Evolutionary conservation across 768 basidiomycete species (phyloP).

Genomic region (Coprinellus aureogranulatus): DNA sequence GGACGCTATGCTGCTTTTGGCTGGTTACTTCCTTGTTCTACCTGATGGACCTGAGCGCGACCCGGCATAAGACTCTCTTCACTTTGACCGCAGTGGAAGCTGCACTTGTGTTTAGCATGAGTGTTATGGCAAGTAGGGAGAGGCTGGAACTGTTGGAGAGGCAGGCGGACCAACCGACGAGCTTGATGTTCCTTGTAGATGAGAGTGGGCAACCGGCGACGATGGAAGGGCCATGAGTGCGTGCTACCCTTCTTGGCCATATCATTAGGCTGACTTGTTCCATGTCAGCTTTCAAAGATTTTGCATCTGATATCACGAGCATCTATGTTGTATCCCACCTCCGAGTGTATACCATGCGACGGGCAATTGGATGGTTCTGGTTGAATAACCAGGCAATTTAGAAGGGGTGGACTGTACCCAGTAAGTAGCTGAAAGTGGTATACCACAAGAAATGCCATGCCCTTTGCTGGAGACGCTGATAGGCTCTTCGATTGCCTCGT

Average conservation of each 20-base stretch:
- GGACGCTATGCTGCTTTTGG: constrained; percentile 5
- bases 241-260: not conserved
- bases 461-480: no score
- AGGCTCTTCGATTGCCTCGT: no score
- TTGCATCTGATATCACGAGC: no score
- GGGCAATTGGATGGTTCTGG: no score
- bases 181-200: constrained; percentile 2
- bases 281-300: no score
- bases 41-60: constrained; percentile 2
- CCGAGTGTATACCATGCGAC: no score
- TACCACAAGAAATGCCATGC: no score
- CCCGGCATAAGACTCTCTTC: constrained; percentile 1
- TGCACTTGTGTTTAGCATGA: not conserved
- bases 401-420: no score
- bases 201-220: constrained; percentile 5
- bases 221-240: constrained; percentile 6
- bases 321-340: no score
- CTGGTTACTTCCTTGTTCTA: constrained; percentile 6
- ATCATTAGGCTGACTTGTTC: no score
- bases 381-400: no score
- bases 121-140: constrained; percentile 6
- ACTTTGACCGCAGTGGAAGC: constrained; percentile 1
- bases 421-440: no score
- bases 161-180: constrained; percentile 1
- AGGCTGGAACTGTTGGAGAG: constrained; percentile 6